These are phyloP conservation scores for Gossypium thurberi DNA, from an alignment of 345 rosid genomes.

Conservation along the genomic window DNA sequence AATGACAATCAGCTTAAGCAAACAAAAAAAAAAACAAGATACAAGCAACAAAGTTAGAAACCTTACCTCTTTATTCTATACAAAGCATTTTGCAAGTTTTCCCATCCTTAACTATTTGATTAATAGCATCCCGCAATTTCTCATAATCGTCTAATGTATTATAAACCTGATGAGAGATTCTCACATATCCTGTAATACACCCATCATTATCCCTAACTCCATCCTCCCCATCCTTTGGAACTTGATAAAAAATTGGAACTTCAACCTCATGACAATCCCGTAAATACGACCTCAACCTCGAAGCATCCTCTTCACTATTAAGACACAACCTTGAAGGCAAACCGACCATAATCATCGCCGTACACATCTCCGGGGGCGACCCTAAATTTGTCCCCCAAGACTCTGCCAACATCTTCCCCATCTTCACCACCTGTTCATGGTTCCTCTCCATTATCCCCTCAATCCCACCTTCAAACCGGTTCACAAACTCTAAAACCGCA, in stretches of 20 bases:
- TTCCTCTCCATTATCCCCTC: conserved; percentile 73
- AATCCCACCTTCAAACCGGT: conserved; percentile 74
- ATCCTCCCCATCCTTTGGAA: conserved; percentile 40
- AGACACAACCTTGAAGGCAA: conserved; percentile 63
- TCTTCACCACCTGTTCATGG: conserved; percentile 64
- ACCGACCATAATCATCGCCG: conserved; percentile 84
- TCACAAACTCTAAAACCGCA: conserved; percentile 60
- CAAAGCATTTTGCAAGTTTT: too few species aligned
- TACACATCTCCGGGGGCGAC: conserved; percentile 69
- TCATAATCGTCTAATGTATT: conserved; percentile 69
- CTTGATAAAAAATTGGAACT: conserved; percentile 64
- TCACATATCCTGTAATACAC: conserved; percentile 57
- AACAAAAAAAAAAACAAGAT: too few species aligned
- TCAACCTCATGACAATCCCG: conserved; percentile 58
- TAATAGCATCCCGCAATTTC: conserved; percentile 58
- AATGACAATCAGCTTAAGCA: too few species aligned
- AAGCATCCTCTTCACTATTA: conserved; percentile 38
- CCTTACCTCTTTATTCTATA: too few species aligned
- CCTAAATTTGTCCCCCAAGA: conserved; percentile 90
- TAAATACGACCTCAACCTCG: conserved; percentile 40
- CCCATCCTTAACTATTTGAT: conserved; percentile 43
- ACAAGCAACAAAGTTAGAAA: too few species aligned
- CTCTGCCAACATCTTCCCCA: conserved; percentile 74
- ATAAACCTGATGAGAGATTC: conserved; percentile 82
- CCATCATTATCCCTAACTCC: not conserved